Conservation (phyloP, 2,329 filamentous ascomycete species). For the Ophiostoma perfectum region DNA sequence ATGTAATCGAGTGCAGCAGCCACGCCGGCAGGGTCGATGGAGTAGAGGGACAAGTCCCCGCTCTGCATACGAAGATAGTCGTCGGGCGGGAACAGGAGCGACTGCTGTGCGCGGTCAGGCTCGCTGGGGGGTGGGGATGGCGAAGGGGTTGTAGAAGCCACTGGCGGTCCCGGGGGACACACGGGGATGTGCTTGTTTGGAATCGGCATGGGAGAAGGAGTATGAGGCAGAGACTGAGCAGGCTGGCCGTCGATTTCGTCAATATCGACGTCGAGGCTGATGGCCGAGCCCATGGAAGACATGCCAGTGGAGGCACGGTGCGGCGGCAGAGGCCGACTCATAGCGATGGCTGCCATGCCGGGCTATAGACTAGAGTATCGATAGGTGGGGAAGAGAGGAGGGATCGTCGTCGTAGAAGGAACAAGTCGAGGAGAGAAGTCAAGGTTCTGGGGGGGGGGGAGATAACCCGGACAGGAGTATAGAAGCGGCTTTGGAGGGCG, state of each 20-base stretch:
- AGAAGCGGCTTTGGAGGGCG: too few species aligned
- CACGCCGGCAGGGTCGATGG: slow-evolving; percentile 63
- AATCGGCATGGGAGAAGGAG: slow-evolving; percentile 56
- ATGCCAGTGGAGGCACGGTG: slow-evolving; percentile 34
- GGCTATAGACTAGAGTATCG: background rate
- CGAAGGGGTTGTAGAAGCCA: slow-evolving; percentile 17
- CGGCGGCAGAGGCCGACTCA: slow-evolving; percentile 36
- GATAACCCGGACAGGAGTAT: slow-evolving; percentile 40
- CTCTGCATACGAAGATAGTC: slow-evolving; percentile 47
- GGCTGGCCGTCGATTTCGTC: slow-evolving; percentile 22
- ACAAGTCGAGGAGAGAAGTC: background rate
- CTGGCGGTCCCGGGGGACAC: slow-evolving; percentile 72
- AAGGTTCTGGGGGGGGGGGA: background rate
- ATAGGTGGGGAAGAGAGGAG: background rate
- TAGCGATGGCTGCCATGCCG: slow-evolving; percentile 51
- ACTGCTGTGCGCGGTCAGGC: slow-evolving; percentile 53
- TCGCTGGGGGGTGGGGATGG: slow-evolving; percentile 31
- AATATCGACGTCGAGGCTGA: slow-evolving; percentile 37
- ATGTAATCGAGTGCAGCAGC: slow-evolving; percentile 69
- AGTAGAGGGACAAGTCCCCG: slow-evolving; percentile 58
- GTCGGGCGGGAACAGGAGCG: slow-evolving; percentile 70
- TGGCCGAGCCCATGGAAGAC: slow-evolving; percentile 32
- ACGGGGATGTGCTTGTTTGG: slow-evolving; percentile 89
- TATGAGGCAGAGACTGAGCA: slow-evolving; percentile 30
- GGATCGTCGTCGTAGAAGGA: background rate